Evolutionary conservation across 139 green algal species (phyloP).

Genomic region (Volvox africanus): DNA sequence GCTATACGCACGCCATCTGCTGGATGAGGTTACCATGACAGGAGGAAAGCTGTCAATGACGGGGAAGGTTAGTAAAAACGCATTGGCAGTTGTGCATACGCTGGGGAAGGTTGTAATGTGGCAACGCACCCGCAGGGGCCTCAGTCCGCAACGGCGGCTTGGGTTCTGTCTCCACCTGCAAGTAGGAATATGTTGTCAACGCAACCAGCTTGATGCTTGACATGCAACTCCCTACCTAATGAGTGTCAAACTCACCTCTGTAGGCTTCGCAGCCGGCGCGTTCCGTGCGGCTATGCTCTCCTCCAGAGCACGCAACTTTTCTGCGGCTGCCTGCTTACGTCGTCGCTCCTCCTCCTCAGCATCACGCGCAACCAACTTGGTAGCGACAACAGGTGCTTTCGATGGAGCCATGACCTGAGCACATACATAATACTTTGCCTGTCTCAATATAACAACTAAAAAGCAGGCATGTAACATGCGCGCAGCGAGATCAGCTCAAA

Average conservation of each 20-base stretch:
- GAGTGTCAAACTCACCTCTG: background rate
- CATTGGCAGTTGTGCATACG: no score
- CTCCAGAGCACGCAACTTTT: constrained; percentile 46
- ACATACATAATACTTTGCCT: background rate
- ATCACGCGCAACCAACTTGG: constrained; percentile 26
- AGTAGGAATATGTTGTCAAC: background rate
- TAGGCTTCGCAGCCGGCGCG: background rate
- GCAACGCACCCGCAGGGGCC: background rate
- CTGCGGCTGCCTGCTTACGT: constrained; percentile 5
- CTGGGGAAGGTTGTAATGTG: no score
- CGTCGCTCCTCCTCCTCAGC: constrained; percentile 21
- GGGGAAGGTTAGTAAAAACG: no score
- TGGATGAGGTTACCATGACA: background rate
- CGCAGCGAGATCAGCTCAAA: no score
- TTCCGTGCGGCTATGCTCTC: constrained; percentile 15
- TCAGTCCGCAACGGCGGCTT: background rate
- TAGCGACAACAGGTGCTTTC: constrained; percentile 4
- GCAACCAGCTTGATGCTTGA: no score
- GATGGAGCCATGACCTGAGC: background rate
- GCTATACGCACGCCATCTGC: background rate
- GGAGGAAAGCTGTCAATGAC: no score
- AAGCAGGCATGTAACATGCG: no score
- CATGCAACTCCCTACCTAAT: background rate
- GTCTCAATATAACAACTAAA: no score
- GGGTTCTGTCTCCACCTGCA: background rate